Percentiles rank a stretch among this genome's conserved stretches.
Conservation (phyloP, 495 filamentous ascomycete species). For the Rhypophila decipiens region DNA sequence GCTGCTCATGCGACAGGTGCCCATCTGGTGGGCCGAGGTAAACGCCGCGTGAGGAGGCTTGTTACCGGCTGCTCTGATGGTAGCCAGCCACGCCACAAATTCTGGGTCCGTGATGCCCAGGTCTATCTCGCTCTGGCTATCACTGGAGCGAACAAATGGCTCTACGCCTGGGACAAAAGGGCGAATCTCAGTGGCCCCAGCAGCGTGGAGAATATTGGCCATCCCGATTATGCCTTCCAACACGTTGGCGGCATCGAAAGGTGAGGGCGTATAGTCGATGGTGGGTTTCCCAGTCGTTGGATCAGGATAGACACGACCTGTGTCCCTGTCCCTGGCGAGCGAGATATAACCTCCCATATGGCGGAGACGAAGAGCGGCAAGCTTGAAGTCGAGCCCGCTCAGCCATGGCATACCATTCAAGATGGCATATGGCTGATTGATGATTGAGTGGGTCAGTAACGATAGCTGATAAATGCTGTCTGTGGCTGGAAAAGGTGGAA, state of each 20-base stretch:
- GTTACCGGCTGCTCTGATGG: conserved; percentile 44
- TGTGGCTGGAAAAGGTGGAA: not conserved
- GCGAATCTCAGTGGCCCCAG: conserved; percentile 73
- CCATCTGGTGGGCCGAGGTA: conserved; percentile 81
- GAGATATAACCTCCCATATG: conserved; percentile 63
- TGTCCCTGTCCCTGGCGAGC: conserved; percentile 63
- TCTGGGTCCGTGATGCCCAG: conserved; percentile 57
- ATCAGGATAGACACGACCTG: conserved; percentile 70
- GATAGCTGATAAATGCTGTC: not conserved
- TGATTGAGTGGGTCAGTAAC: not conserved
- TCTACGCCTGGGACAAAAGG: conserved; percentile 51
- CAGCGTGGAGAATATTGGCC: conserved; percentile 69
- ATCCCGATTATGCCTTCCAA: conserved; percentile 64
- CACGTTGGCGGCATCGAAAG: conserved; percentile 62
- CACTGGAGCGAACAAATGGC: conserved; percentile 55
- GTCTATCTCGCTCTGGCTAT: conserved; percentile 15
- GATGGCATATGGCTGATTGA: conserved; percentile 25
- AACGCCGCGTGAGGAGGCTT: conserved; percentile 43
- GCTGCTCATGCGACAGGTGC: conserved; percentile 74
- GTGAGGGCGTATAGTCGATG: conserved; percentile 61
- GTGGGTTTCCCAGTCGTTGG: conserved; percentile 55
- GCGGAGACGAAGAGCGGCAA: conserved; percentile 51
- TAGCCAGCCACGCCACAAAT: conserved; percentile 62
- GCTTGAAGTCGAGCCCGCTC: conserved; percentile 61
- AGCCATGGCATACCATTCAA: conserved; percentile 57